Evolutionary conservation across 106 monocot genomes (phyloP), one percentile per base, ranked within the genome.

Genomic region (Triglochin maritima): DNA sequence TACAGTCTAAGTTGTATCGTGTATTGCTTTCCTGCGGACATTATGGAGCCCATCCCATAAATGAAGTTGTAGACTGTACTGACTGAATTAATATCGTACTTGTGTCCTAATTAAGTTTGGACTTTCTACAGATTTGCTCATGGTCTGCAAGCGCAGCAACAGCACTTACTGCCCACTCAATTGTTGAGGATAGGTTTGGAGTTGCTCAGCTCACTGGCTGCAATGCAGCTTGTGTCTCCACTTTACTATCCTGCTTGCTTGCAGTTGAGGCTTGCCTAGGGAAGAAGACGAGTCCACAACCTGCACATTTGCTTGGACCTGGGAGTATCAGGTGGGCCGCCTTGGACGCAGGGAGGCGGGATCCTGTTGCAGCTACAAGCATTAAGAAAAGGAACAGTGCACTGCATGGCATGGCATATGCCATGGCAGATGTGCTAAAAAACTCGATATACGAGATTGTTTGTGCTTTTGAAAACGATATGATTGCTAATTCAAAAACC

Each of bases 261-360:
- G 87, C 88, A 9, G 85, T 91, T 11, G 96, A 96, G 73, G 83
- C 82, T 74, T 90, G 80, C 61, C 11, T 96, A 67, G 96, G 96
- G 13, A 96, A 91, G 83, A 96, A 88, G 73, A 91, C 88, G 2
- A 88, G 49, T 68, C 72, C 74, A 63, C 82, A 83, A 62, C 71
- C 88, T 43, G 50, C 84, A 48, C 72, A 80, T 9, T 69, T 81
- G 14, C 58, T 81, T 67, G 87, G 90, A 56, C 96, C 90, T 2
- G 76, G 77, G 69, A 82, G 74, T 74, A 96, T 95, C 69, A 83
- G 71, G 52, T 95, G 90, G 87, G 81, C 78, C 17, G 76, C 79
- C 8, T 48, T 63, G 13, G 80, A 59, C 64, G 64, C 78, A 8
- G 87, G 79, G 12, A 81, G 78, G 64, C 74, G 65, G 60, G 63